Evolutionary conservation across 352 stramenopile species (phyloP).

Genomic region (Phytophthora constricta): DNA sequence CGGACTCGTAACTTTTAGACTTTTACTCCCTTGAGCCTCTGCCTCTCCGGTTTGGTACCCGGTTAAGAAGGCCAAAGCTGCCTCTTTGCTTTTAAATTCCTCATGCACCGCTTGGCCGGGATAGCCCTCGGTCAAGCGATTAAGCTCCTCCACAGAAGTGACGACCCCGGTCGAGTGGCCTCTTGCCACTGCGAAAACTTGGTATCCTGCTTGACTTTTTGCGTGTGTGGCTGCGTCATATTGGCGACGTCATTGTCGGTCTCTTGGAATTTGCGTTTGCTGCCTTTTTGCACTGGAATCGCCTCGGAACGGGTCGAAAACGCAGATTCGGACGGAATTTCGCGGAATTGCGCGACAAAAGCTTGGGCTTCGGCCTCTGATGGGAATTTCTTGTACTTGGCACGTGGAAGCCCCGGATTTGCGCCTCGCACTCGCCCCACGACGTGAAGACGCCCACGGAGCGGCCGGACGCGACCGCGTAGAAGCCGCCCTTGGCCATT

Average conservation of each 20-base stretch:
- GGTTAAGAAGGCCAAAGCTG: conserved; percentile 16
- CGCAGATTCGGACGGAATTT: no score
- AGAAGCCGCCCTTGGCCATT: conserved; percentile 51
- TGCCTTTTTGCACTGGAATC: background rate
- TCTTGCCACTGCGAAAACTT: conserved; percentile 44
- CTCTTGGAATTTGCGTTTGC: conserved; percentile 20
- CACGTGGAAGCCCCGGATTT: conserved; percentile 63
- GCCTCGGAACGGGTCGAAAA: background rate
- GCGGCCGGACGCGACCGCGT: conserved; percentile 68
- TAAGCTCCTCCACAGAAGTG: conserved; percentile 40
- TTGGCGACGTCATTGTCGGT: conserved; percentile 8
- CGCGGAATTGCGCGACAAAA: conserved; percentile 44
- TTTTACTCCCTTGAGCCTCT: background rate
- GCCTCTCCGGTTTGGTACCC: conserved; percentile 1
- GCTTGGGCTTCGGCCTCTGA: conserved; percentile 50
- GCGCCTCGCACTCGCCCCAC: conserved; percentile 53
- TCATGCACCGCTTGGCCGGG: conserved; percentile 21
- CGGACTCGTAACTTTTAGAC: conserved; percentile 1
- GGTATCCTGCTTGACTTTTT: conserved; percentile 20
- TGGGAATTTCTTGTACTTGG: conserved; percentile 74
- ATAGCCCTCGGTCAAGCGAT: conserved; percentile 23
- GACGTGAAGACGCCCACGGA: conserved; percentile 58
- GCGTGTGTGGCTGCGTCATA: conserved; percentile 2
- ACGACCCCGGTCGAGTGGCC: conserved; percentile 46
- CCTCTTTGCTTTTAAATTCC: conserved; percentile 25